phyloP scores from a whole-genome alignment of 1,284 basidiomycete species.

The Amylostereum areolatum region DNA sequence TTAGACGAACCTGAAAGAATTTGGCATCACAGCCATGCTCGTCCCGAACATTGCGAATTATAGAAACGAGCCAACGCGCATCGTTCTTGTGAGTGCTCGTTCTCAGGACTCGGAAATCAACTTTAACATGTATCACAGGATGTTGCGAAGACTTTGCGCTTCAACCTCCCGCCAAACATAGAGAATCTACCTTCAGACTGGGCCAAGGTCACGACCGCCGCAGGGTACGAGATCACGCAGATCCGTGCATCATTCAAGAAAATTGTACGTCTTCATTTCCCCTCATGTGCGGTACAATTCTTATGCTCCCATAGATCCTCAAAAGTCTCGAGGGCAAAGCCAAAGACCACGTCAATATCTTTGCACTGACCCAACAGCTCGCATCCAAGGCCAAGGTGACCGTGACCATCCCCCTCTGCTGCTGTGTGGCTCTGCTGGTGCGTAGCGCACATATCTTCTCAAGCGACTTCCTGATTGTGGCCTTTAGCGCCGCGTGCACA shows the following conservation, averaged over 20 bases:
- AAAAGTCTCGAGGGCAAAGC: too few relatives aligned
- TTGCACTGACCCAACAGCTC: neutral
- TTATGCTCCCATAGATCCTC: too few relatives aligned
- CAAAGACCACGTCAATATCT: neutral
- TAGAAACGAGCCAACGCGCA: neutral
- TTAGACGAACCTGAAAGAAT: neutral
- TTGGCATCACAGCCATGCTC: neutral
- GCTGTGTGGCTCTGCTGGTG: neutral
- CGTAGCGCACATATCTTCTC: too few relatives aligned
- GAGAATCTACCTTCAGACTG: neutral
- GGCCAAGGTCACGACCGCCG: neutral
- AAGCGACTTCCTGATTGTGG: too few relatives aligned
- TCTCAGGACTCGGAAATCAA: too few relatives aligned
- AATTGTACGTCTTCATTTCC: neutral
- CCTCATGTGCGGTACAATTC: too few relatives aligned
- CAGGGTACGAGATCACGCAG: neutral
- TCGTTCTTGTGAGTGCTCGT: neutral
- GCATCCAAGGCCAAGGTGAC: neutral
- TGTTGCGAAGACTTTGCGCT: too few relatives aligned
- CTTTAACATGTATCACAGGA: too few relatives aligned
- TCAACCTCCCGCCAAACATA: too few relatives aligned
- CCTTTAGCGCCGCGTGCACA: too few relatives aligned
- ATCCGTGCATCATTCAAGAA: neutral
- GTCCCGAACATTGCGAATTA: neutral
- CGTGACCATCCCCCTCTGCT: neutral